phyloP scores from a whole-genome alignment of 1,284 basidiomycete genomes.

The Clitocybe nebularis region DNA sequence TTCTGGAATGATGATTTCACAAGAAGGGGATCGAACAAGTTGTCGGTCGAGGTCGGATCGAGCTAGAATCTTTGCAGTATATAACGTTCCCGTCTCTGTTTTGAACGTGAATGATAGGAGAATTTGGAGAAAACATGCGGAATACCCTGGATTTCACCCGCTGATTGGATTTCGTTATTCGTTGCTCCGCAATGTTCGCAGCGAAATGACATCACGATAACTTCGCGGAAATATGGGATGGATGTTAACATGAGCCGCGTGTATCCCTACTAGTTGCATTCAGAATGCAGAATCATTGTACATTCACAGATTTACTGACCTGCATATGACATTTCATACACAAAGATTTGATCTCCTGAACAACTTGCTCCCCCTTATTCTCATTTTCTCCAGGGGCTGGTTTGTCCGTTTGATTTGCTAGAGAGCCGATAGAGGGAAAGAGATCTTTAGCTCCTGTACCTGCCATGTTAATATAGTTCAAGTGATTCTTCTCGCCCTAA shows the following conservation, averaged over 20 bases:
- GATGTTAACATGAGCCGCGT: slow-evolving; percentile 91
- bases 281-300: slow-evolving; percentile 14
- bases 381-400: slow-evolving; percentile 30
- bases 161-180: slow-evolving; percentile 96
- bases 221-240: slow-evolving; percentile 95
- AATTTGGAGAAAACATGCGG: slow-evolving; percentile 14
- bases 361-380: slow-evolving; percentile 63
- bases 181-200: slow-evolving; percentile 90
- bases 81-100: slow-evolving; percentile 63
- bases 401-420: slow-evolving; percentile 34
- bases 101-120: neutral
- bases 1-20: slow-evolving; percentile 84
- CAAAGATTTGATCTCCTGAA: slow-evolving; percentile 85
- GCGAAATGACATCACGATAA: slow-evolving; percentile 94
- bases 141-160: slow-evolving; percentile 84
- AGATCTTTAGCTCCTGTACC: neutral
- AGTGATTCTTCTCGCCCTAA: no score
- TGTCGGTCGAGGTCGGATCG: slow-evolving; percentile 88
- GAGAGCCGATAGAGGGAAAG: slow-evolving; percentile 25
- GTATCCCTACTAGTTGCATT: slow-evolving; percentile 59
- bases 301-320: slow-evolving; percentile 41
- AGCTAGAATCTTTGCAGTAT: slow-evolving; percentile 79
- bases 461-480: slow-evolving; percentile 1
- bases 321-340: slow-evolving; percentile 94
- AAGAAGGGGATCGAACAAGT: slow-evolving; percentile 86